Conservation (phyloP, 2,329 filamentous ascomycete genomes). For the Trichoderma sp. region DNA sequence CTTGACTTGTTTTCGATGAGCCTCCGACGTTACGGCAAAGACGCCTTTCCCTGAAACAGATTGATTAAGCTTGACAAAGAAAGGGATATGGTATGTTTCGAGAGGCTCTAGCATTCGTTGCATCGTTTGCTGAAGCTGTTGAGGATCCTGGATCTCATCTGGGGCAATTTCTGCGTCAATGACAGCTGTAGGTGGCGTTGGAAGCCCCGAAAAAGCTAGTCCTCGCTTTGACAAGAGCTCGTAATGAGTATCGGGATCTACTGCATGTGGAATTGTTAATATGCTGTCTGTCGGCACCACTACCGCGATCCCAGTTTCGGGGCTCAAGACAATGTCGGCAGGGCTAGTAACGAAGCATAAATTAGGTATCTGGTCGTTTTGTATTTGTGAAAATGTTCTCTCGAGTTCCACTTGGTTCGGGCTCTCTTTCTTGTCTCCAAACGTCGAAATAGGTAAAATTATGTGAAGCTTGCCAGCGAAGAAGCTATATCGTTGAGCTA, state of each 20-base stretch:
- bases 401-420: not conserved
- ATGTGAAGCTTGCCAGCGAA: not conserved
- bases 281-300: not conserved
- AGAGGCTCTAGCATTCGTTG: not conserved
- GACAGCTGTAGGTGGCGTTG: not conserved
- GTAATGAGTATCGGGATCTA: not conserved
- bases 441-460: not conserved
- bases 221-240: not conserved
- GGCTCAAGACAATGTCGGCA: not conserved
- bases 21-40: not conserved
- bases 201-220: not conserved
- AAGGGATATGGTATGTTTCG: not conserved
- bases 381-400: not conserved
- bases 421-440: not conserved
- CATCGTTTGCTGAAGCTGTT: not conserved
- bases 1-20: not conserved
- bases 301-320: not conserved
- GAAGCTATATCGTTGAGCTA: not conserved
- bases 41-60: not conserved
- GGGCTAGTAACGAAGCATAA: not conserved
- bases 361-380: not conserved
- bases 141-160: not conserved
- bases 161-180: not conserved
- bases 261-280: not conserved
- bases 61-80: not conserved